Conservation (phyloP, 2,329 filamentous ascomycete genomes). For the Fusarium tanahbumbuense region DNA sequence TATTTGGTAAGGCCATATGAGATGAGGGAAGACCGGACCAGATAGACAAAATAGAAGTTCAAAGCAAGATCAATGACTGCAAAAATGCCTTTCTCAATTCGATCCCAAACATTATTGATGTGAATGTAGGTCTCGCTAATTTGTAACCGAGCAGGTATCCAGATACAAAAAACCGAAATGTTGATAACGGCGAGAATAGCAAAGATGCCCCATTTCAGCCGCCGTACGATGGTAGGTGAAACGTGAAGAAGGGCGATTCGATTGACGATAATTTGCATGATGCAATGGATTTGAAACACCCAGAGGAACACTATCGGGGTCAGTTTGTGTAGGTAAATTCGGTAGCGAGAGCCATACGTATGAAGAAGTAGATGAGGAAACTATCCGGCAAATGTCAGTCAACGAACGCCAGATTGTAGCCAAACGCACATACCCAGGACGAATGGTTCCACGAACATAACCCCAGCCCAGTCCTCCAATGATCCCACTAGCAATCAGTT, state of each 20-base stretch:
- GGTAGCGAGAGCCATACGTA: slow-evolving; percentile 25
- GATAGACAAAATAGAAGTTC: slow-evolving; percentile 60
- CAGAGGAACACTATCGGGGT: slow-evolving; percentile 46
- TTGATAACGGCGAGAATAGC: slow-evolving; percentile 58
- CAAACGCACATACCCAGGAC: slow-evolving; percentile 41
- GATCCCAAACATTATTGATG: slow-evolving; percentile 62
- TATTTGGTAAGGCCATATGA: slow-evolving; percentile 62
- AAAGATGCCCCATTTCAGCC: slow-evolving; percentile 59
- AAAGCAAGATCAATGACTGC: slow-evolving; percentile 58
- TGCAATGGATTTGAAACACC: slow-evolving; percentile 55
- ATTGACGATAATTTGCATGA: slow-evolving; percentile 66
- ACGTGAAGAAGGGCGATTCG: slow-evolving; percentile 60
- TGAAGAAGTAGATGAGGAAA: slow-evolving; percentile 43
- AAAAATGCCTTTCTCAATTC: slow-evolving; percentile 61
- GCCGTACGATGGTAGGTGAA: slow-evolving; percentile 50
- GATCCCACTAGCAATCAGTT: slow-evolving; percentile 50
- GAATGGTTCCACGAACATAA: slow-evolving; percentile 50
- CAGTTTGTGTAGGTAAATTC: slow-evolving; percentile 9
- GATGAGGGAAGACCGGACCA: slow-evolving; percentile 59
- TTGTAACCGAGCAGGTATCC: slow-evolving; percentile 61
- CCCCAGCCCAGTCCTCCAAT: slow-evolving; percentile 54
- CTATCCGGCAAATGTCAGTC: slow-evolving; percentile 41
- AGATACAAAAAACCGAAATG: slow-evolving; percentile 62
- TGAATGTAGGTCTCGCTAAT: slow-evolving; percentile 53
- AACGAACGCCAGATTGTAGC: background rate